A percentile compares a stretch with the other conserved stretches of the same genome.
These are phyloP conservation scores for Cladobotryum protrusum DNA, from an alignment of 2,329 filamentous ascomycete genomes.

Conservation along the genomic window DNA sequence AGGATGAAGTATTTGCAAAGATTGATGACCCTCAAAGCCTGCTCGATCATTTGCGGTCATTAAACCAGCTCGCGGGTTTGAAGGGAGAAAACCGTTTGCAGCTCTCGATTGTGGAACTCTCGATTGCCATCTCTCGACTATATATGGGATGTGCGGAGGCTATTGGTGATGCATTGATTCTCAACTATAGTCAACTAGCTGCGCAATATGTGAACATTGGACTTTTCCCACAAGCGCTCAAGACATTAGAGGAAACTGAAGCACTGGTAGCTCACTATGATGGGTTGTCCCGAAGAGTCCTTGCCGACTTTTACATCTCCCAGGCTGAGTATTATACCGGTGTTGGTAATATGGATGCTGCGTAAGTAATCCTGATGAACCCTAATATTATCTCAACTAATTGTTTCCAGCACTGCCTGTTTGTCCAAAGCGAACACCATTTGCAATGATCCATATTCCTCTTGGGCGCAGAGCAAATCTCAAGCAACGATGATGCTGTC, in stretches of 20 bases:
- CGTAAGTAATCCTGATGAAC: slow-evolving; percentile 27
- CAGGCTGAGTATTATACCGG: slow-evolving; percentile 69
- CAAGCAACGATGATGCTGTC: slow-evolving; percentile 28
- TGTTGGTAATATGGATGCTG: slow-evolving; percentile 59
- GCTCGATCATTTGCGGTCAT: slow-evolving; percentile 43
- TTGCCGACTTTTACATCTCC: slow-evolving; percentile 57
- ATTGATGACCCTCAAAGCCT: slow-evolving; percentile 47
- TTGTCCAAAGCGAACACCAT: slow-evolving; percentile 36
- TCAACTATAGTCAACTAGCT: slow-evolving; percentile 42
- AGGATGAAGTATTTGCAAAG: slow-evolving; percentile 34
- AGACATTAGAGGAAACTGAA: slow-evolving; percentile 53
- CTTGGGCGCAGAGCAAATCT: slow-evolving; percentile 29
- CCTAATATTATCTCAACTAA: background rate
- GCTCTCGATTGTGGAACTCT: slow-evolving; percentile 41
- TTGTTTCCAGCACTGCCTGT: slow-evolving; percentile 19
- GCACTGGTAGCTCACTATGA: slow-evolving; percentile 35
- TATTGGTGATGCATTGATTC: slow-evolving; percentile 35
- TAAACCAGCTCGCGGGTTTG: slow-evolving; percentile 46
- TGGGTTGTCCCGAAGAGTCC: slow-evolving; percentile 31
- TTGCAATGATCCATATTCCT: slow-evolving; percentile 22
- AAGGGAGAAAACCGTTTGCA: slow-evolving; percentile 43
- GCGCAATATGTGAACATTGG: slow-evolving; percentile 50
- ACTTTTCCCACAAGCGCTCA: slow-evolving; percentile 43
- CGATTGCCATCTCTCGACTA: slow-evolving; percentile 34
- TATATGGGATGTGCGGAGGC: slow-evolving; percentile 22